phyloP scores from a whole-genome alignment of 2,329 filamentous ascomycete genomes.

The Pseudocercospora musae region DNA sequence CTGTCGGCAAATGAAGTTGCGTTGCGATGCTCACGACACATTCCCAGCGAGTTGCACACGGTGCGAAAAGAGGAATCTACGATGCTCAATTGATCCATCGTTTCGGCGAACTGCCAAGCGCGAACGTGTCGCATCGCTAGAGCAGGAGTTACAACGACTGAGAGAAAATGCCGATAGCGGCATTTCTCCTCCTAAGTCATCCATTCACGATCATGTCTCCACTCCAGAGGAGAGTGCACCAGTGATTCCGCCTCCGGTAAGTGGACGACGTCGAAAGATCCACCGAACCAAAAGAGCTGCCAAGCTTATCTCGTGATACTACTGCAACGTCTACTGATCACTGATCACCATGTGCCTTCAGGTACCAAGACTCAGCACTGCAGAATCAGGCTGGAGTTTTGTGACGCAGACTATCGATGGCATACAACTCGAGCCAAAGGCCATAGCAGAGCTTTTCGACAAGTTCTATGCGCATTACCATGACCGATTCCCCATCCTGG shows the following conservation, averaged over 20 bases:
- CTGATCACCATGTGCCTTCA: neutral
- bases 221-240: neutral
- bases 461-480: conserved; percentile 12
- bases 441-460: conserved; percentile 2
- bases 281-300: neutral
- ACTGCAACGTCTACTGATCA: neutral
- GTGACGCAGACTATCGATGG: conserved; percentile 1
- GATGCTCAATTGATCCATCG: conserved; percentile 9
- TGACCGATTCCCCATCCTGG: conserved; percentile 6
- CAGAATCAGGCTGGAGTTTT: neutral
- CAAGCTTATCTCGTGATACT: neutral
- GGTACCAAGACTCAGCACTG: neutral
- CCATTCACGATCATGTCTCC: neutral
- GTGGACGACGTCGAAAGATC: neutral
- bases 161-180: neutral
- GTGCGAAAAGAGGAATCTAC: conserved; percentile 5
- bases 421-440: neutral
- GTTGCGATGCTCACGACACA: conserved; percentile 7
- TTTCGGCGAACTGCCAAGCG: conserved; percentile 8
- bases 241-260: neutral
- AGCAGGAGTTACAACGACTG: neutral
- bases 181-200: neutral
- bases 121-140: conserved; percentile 2
- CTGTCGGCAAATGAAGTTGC: conserved; percentile 4
- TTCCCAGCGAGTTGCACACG: conserved; percentile 6